Evolutionary conservation across 352 stramenopile genomes (phyloP).

Genomic region (Peronosclerospora sorghi): DNA sequence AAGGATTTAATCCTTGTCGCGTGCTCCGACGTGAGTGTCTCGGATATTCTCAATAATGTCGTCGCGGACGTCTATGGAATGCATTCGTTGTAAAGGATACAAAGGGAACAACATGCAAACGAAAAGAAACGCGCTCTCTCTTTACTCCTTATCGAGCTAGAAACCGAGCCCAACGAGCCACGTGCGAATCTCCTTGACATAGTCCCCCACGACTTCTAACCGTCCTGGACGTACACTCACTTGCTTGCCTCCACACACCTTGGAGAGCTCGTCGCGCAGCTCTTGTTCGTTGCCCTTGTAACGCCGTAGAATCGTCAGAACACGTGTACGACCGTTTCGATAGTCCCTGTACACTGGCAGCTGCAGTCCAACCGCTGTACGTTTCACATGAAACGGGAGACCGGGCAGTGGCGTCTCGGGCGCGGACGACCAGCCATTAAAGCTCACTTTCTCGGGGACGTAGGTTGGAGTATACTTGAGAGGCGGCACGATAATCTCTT

Average conservation of each 20-base stretch:
- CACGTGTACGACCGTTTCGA: slow-evolving; percentile 75
- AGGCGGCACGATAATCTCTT: slow-evolving; percentile 39
- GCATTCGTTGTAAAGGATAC: slow-evolving; percentile 45
- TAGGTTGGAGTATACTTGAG: slow-evolving; percentile 81
- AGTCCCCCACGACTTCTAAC: slow-evolving; percentile 70
- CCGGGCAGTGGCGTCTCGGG: slow-evolving; percentile 47
- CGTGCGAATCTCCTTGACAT: slow-evolving; percentile 62
- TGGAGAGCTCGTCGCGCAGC: slow-evolving; percentile 70
- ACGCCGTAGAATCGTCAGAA: slow-evolving; percentile 77
- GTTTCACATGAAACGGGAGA: slow-evolving; percentile 73
- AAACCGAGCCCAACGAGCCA: slow-evolving; percentile 81
- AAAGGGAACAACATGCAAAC: no score
- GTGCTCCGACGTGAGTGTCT: slow-evolving; percentile 65
- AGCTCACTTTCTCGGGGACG: slow-evolving; percentile 71
- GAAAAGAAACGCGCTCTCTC: no score
- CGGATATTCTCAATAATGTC: slow-evolving; percentile 73
- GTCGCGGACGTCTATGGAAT: slow-evolving; percentile 74
- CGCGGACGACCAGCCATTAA: slow-evolving; percentile 80
- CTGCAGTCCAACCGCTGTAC: slow-evolving; percentile 65
- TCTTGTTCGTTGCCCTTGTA: slow-evolving; percentile 74
- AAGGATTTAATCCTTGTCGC: slow-evolving; percentile 61
- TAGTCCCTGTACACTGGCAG: slow-evolving; percentile 83
- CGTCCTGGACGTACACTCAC: slow-evolving; percentile 55
- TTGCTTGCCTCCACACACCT: slow-evolving; percentile 73
- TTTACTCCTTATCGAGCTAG: slow-evolving; percentile 19